Evolutionary conservation across 2,329 filamentous ascomycete genomes (phyloP).

Genomic region (Sarocladium strictum): DNA sequence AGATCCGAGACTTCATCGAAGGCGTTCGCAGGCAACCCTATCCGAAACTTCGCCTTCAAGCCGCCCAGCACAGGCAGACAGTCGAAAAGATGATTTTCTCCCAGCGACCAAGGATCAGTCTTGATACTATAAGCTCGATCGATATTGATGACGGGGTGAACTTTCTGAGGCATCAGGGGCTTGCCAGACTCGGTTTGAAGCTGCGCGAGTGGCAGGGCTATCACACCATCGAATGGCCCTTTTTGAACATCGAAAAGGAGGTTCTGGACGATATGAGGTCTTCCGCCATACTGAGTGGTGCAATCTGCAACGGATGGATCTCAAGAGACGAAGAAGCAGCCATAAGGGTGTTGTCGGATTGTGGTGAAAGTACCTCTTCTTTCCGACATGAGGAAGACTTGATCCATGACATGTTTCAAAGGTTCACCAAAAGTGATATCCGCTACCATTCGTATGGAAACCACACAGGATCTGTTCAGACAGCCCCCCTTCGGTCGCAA

Average conservation of each 20-base stretch:
- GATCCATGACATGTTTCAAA: not conserved
- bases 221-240: constrained; percentile 12
- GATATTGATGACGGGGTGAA: constrained; percentile 14
- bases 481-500: no score
- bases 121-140: constrained; percentile 15
- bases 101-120: constrained; percentile 18
- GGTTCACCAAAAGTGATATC: not conserved
- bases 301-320: constrained; percentile 8
- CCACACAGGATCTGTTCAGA: no score
- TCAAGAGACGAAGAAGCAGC: not conserved
- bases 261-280: constrained; percentile 19
- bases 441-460: not conserved
- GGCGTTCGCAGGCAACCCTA: constrained; percentile 10
- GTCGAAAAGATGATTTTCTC: constrained; percentile 13
- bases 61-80: constrained; percentile 7
- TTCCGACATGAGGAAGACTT: no score
- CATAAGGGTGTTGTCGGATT: not conserved
- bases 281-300: constrained; percentile 11
- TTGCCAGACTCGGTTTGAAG: not conserved
- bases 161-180: constrained; percentile 14
- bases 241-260: constrained; percentile 18
- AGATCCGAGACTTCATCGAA: constrained; percentile 17
- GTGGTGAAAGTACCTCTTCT: no score
- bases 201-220: not conserved
- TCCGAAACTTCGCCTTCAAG: not conserved